These are phyloP conservation scores for Suhomyces xylopsoci DNA, from an alignment of 805 yeast genomes.

Conservation along the genomic window DNA sequence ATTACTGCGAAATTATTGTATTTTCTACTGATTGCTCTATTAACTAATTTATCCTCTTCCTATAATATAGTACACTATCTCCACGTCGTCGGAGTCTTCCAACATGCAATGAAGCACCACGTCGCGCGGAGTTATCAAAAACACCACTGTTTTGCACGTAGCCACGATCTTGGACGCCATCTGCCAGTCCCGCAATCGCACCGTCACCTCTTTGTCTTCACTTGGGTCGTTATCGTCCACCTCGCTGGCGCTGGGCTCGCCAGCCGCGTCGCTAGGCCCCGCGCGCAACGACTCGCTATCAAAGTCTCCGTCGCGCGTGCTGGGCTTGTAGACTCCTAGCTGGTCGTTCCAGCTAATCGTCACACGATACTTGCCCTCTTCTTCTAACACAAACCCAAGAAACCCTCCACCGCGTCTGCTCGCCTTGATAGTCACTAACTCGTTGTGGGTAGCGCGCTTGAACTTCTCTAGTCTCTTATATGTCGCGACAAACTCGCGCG, in stretches of 20 bases:
- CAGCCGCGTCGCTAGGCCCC: slow-evolving; percentile 11
- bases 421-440: slow-evolving; percentile 48
- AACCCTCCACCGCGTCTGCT: slow-evolving; percentile 45
- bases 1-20: too few relatives aligned
- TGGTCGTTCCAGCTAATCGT: slow-evolving; percentile 58
- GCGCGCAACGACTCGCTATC: slow-evolving; percentile 22
- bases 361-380: slow-evolving; percentile 51
- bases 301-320: slow-evolving; percentile 9
- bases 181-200: slow-evolving; percentile 65
- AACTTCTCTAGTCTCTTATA: slow-evolving; percentile 68
- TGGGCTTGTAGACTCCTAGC: slow-evolving; percentile 43
- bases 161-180: slow-evolving; percentile 60
- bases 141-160: slow-evolving; percentile 56
- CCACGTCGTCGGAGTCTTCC: slow-evolving; percentile 63
- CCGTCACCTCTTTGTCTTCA: slow-evolving; percentile 45
- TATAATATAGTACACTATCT: slow-evolving; percentile 59
- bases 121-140: slow-evolving; percentile 55
- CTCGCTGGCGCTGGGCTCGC: slow-evolving; percentile 10
- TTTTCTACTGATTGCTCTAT: not conserved
- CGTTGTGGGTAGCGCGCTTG: slow-evolving; percentile 43
- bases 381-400: slow-evolving; percentile 50
- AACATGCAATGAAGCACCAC: slow-evolving; percentile 65
- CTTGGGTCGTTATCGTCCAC: slow-evolving; percentile 13
- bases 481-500: slow-evolving; percentile 47
- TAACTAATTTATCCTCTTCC: slow-evolving; percentile 18